Percentiles rank a stretch among this genome's conserved stretches.
These are phyloP conservation scores for Nemophila menziesii DNA, from an alignment of 257 asterid species.

Conservation along the genomic window DNA sequence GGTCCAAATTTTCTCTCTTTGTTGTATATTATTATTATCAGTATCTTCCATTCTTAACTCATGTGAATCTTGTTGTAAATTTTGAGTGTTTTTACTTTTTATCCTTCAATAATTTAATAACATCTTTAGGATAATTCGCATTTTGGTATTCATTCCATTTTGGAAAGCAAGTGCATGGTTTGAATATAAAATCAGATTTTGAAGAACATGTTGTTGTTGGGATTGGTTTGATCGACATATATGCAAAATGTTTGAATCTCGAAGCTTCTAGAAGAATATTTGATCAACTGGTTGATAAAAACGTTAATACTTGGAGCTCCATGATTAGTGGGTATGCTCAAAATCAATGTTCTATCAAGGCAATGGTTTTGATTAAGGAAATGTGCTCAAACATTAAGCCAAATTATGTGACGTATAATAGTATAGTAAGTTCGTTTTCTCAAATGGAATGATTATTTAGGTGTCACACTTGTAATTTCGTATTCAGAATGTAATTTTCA, in stretches of 20 bases:
- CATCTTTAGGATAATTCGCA: too few species aligned
- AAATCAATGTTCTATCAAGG: slow-evolving; percentile 16
- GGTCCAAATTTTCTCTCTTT: too few species aligned
- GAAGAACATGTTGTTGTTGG: slow-evolving; percentile 35
- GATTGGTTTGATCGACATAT: slow-evolving; percentile 53
- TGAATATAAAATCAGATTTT: slow-evolving; percentile 40
- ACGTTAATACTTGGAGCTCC: slow-evolving; percentile 38
- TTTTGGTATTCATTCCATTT: too few species aligned
- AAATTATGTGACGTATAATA: slow-evolving; percentile 29
- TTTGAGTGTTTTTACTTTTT: too few species aligned
- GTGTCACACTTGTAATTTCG: slow-evolving; percentile 27
- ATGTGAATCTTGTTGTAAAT: too few species aligned
- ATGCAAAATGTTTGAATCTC: slow-evolving; percentile 29
- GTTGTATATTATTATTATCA: too few species aligned
- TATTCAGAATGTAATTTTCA: slow-evolving; percentile 39
- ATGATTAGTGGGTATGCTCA: slow-evolving; percentile 43
- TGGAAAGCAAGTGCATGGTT: slow-evolving; percentile 47
- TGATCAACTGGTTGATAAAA: slow-evolving; percentile 28
- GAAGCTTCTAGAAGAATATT: slow-evolving; percentile 39
- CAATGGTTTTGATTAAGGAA: slow-evolving; percentile 34
- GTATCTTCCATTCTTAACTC: too few species aligned
- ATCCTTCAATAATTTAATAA: too few species aligned
- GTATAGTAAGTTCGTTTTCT: slow-evolving; percentile 36
- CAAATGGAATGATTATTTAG: slow-evolving; percentile 26
- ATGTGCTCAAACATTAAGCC: slow-evolving; percentile 31